These are phyloP conservation scores for Kodamaea restingae DNA, from an alignment of 805 yeast genomes.

Conservation along the genomic window DNA sequence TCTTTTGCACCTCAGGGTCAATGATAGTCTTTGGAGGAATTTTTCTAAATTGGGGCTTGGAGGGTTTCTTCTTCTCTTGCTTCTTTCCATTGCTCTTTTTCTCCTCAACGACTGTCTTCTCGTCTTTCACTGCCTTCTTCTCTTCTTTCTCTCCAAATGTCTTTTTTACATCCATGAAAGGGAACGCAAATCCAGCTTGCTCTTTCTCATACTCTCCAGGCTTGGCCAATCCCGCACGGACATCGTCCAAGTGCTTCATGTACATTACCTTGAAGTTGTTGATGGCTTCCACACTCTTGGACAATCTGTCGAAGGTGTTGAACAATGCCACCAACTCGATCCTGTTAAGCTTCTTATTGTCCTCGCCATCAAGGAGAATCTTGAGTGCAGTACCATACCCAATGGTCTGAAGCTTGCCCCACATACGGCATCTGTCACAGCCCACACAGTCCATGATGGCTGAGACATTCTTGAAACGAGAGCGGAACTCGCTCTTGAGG, in stretches of 20 bases:
- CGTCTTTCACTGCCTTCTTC: not conserved
- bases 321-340: conserved; percentile 86
- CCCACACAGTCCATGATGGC: conserved; percentile 98
- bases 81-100: not conserved
- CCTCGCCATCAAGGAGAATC: conserved; percentile 72
- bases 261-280: conserved; percentile 63
- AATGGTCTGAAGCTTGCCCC: conserved; percentile 97
- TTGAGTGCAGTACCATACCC: conserved; percentile 98
- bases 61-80: not conserved
- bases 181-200: conserved; percentile 35
- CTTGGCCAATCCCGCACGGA: conserved; percentile 33
- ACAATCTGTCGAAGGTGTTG: conserved; percentile 88
- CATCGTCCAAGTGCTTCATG: conserved; percentile 37
- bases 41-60: conserved; percentile 4
- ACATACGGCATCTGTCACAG: conserved; percentile 93
- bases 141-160: not conserved
- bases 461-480: conserved; percentile 83
- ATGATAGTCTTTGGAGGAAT: conserved; percentile 9
- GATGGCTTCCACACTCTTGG: conserved; percentile 76
- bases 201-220: conserved; percentile 40
- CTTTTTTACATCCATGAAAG: conserved; percentile 18
- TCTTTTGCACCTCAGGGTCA: conserved; percentile 3
- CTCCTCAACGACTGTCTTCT: not conserved
- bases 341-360: conserved; percentile 54
- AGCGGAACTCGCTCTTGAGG: conserved; percentile 80